These are phyloP conservation scores for Lunularia cruciata DNA, from an alignment of 225 moss, liverwort and hornwort species.

Conservation along the genomic window DNA sequence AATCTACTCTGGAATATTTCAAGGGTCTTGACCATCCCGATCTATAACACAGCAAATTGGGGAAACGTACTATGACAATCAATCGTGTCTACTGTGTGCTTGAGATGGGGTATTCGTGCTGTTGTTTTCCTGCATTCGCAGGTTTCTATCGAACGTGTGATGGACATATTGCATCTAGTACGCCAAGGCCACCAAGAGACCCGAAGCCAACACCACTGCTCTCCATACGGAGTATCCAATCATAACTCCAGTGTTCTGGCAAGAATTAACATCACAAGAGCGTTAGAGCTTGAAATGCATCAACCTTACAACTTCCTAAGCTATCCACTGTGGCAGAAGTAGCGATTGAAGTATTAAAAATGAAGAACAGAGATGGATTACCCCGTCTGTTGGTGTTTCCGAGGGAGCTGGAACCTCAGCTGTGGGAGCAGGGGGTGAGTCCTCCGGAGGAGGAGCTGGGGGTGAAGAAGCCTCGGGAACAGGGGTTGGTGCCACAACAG, in stretches of 20 bases:
- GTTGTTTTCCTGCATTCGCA: not conserved
- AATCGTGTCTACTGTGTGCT: not conserved
- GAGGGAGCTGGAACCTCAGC: too few species aligned
- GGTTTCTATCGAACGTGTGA: not conserved
- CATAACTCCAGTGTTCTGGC: not conserved
- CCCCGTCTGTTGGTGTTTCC: too few species aligned
- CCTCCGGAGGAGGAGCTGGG: not conserved
- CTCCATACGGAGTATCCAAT: not conserved
- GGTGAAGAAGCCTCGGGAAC: not conserved
- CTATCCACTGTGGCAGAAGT: too few species aligned
- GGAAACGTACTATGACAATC: not conserved
- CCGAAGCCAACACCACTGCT: not conserved
- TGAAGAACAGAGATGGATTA: too few species aligned
- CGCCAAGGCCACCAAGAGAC: not conserved
- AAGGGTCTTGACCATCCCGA: slow-evolving; percentile 1
- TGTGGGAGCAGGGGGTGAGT: not conserved
- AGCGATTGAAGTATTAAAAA: too few species aligned
- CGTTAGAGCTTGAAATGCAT: too few species aligned
- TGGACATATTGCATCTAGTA: not conserved
- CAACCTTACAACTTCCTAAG: too few species aligned
- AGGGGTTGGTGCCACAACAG: not conserved
- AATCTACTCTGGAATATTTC: not conserved
- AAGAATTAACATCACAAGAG: too few species aligned
- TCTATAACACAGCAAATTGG: slow-evolving; percentile 3
- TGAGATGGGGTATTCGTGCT: not conserved